Evolutionary conservation across 768 basidiomycete genomes (phyloP), one percentile per base, ranked within the genome.

Genomic region (Psilocybe cyanescens): DNA sequence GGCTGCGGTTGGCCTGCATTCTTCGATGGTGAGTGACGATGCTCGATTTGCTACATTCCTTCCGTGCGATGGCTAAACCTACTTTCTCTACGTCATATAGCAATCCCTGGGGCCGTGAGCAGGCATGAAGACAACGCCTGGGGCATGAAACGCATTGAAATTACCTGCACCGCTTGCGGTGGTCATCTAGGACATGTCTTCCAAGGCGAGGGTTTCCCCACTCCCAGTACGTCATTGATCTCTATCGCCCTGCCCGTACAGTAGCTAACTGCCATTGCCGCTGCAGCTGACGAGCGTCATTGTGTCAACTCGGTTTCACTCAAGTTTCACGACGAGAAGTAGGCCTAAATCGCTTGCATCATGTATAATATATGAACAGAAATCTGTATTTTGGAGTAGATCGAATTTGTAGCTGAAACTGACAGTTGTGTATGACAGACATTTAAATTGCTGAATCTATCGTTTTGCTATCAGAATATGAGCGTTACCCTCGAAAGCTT

Each of bases 1-100:
- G 94, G 94, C 7, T 97, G 94, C 69, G 95, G 95, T 24, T 98
- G 95, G 95, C 95, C 96, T n/a, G 94, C 95, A 1, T 98, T 97
- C 83, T 98, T 90, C 71, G 95, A 97, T 71, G 91, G 91, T 91
- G 63, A 59, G 76, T 67, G 8, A 33, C 28, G 17, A 24, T n/a
- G 39, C n/a, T 46, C 17, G 5, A 29, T 14, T 14, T 5, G 2
- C n/a, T 44, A 6, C 41, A 44, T 16, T 11, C 33, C 33, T 11
- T 11, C 31, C 28, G 41, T 44, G 14, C 17, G 8, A 48, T 45
- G 14, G 45, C 55, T 52, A n/a, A 51, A 45, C 39, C 55, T 14
- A 47, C 24, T 24, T 54, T 44, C 17, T 50, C 51, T 19, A 33
- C 33, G 14, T 50, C 44, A 28, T 58, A 51, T 51, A 93, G 94